Conservation (phyloP, 2,329 filamentous ascomycete genomes). For the Fusarium chuoi region DNA sequence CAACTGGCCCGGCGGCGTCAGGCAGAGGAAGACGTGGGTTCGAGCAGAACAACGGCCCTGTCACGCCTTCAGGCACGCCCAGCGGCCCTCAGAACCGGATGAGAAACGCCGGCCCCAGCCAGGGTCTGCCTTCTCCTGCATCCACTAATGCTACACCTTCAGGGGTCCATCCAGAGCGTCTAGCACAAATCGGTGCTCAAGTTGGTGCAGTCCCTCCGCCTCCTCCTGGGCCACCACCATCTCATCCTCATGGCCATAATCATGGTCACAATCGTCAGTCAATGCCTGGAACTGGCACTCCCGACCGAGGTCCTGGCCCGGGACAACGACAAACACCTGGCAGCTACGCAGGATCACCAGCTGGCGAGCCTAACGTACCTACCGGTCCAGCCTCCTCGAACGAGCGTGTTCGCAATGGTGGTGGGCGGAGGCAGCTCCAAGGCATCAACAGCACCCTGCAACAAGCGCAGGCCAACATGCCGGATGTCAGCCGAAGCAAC, state of each 20-base stretch:
- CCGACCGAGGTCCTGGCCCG: conserved; percentile 44
- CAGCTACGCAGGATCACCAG: conserved; percentile 39
- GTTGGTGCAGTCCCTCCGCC: conserved; percentile 45
- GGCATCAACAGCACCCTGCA: conserved; percentile 69
- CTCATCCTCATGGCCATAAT: conserved; percentile 30
- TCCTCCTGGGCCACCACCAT: conserved; percentile 46
- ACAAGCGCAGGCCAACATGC: conserved; percentile 59
- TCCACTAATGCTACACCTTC: conserved; percentile 42
- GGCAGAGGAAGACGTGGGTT: conserved; percentile 59
- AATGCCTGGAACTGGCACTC: conserved; percentile 45
- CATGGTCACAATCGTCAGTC: conserved; percentile 46
- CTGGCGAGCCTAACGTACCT: conserved; percentile 45
- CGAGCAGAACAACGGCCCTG: conserved; percentile 49
- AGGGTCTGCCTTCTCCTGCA: conserved; percentile 39
- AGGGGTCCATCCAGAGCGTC: conserved; percentile 62
- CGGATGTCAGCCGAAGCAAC: conserved; percentile 50
- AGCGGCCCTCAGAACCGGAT: conserved; percentile 54
- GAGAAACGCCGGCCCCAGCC: conserved; percentile 49
- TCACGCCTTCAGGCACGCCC: conserved; percentile 44
- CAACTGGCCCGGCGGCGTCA: conserved; percentile 64
- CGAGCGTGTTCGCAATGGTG: conserved; percentile 51
- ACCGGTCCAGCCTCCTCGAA: conserved; percentile 51
- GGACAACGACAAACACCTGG: conserved; percentile 41
- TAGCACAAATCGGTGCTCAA: conserved; percentile 57
- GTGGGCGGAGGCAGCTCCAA: conserved; percentile 64